Conservation (phyloP, 1,284 basidiomycete genomes). For the Earliella scabrosa region DNA sequence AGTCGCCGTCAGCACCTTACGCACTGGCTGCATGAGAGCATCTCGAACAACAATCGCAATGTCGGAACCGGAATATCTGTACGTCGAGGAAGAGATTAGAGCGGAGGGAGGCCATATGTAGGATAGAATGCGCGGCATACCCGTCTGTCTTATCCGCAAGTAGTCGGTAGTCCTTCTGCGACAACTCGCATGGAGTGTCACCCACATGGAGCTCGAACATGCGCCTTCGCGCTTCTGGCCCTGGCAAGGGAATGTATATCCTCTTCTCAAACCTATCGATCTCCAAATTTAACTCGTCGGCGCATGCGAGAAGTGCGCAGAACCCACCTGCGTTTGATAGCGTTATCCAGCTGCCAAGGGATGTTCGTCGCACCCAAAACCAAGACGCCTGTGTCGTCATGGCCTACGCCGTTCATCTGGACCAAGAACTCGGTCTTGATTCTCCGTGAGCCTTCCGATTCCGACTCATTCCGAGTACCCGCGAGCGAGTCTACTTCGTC, state of each 20-base stretch:
- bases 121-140: conserved; percentile 38
- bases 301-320: conserved; percentile 6
- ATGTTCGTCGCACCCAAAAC: conserved; percentile 99
- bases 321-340: conserved; percentile 90
- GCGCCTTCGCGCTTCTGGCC: conserved; percentile 87
- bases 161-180: conserved; percentile 78
- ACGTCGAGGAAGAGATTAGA: conserved; percentile 2
- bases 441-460: conserved; percentile 93
- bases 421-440: conserved; percentile 99
- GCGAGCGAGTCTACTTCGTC: conserved; percentile 98
- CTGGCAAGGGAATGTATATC: conserved; percentile 97
- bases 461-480: conserved; percentile 93
- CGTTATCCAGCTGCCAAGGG: conserved; percentile 96
- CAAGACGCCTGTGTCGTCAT: conserved; percentile 97
- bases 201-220: conserved; percentile 99
- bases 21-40: conserved; percentile 97
- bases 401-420: conserved; percentile 98
- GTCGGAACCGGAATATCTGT: conserved; percentile 91
- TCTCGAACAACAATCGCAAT: conserved; percentile 96
- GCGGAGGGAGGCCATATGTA: too few relatives aligned
- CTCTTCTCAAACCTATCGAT: conserved; percentile 87
- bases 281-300: not conserved
- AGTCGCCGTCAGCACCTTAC: conserved; percentile 94
- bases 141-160: conserved; percentile 92
- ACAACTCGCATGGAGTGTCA: conserved; percentile 86